Evolutionary conservation across 2,329 filamentous ascomycete species (phyloP).

Genomic region (Waltergamsia citrina): DNA sequence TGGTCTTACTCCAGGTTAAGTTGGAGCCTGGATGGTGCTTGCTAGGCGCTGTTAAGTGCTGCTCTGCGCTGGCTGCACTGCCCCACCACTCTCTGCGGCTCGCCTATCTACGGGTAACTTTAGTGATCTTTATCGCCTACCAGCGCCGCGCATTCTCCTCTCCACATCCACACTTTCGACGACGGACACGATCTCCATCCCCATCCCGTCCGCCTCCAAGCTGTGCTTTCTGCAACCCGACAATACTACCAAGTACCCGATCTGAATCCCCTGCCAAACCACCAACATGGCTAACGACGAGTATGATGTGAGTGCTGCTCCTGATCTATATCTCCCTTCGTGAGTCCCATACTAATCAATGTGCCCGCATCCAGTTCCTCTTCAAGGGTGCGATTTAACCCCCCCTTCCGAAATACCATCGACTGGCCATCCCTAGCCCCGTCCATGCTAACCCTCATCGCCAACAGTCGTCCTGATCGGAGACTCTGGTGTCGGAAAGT

Average conservation of each 20-base stretch:
- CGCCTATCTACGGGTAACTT: neutral
- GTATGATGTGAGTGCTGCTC: slow-evolving; percentile 84
- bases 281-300: slow-evolving; percentile 96
- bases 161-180: neutral
- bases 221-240: slow-evolving; percentile 1
- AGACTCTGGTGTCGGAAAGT: slow-evolving; percentile 99
- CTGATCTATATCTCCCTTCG: too few species aligned
- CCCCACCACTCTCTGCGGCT: neutral
- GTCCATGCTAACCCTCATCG: slow-evolving; percentile 17
- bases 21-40: too few species aligned
- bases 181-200: too few species aligned
- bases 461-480: slow-evolving; percentile 86
- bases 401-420: slow-evolving; percentile 14
- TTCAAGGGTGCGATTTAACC: slow-evolving; percentile 72
- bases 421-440: slow-evolving; percentile 7
- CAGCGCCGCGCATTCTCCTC: neutral
- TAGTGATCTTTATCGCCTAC: neutral
- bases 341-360: too few species aligned
- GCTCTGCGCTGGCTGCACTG: too few species aligned
- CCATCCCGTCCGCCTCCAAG: neutral
- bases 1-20: too few species aligned
- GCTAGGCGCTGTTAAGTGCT: too few species aligned
- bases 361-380: slow-evolving; percentile 62
- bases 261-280: slow-evolving; percentile 8
- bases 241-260: neutral